Conservation (phyloP, 2,329 filamentous ascomycete genomes). For the Monascus ruber region DNA sequence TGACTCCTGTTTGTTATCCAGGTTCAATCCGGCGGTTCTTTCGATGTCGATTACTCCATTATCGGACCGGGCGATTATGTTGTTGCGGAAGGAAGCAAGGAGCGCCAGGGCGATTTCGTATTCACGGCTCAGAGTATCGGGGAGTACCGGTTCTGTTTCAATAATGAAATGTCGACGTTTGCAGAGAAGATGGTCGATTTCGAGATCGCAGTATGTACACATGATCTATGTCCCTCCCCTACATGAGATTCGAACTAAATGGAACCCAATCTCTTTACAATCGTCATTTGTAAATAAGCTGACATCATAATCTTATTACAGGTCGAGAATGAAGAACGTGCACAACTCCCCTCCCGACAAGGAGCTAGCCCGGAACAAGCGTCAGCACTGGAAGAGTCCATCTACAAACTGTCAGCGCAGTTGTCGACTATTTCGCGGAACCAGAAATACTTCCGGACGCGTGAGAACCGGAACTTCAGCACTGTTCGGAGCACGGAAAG, state of each 20-base stretch:
- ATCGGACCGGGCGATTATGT: constrained; percentile 68
- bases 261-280: background rate
- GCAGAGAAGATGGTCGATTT: constrained; percentile 97
- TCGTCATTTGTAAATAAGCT: background rate
- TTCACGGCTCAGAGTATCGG: constrained; percentile 82
- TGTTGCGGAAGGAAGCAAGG: constrained; percentile 78
- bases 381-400: constrained; percentile 76
- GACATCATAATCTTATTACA: constrained; percentile 23
- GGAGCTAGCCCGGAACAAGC: constrained; percentile 84
- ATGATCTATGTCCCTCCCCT: background rate
- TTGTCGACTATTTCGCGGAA: constrained; percentile 90
- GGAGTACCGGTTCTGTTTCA: constrained; percentile 96
- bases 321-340: constrained; percentile 82
- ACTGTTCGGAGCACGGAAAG: constrained; percentile 93
- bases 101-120: constrained; percentile 92
- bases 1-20: constrained; percentile 26
- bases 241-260: background rate
- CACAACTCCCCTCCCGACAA: constrained; percentile 76
- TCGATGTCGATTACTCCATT: constrained; percentile 91
- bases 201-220: constrained; percentile 71
- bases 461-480: constrained; percentile 98
- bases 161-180: constrained; percentile 96
- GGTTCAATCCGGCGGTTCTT: constrained; percentile 97
- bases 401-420: constrained; percentile 88
- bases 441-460: constrained; percentile 98